Evolutionary conservation across 2,329 filamentous ascomycete genomes (phyloP).

Genomic region (Aureobasidium sp.): DNA sequence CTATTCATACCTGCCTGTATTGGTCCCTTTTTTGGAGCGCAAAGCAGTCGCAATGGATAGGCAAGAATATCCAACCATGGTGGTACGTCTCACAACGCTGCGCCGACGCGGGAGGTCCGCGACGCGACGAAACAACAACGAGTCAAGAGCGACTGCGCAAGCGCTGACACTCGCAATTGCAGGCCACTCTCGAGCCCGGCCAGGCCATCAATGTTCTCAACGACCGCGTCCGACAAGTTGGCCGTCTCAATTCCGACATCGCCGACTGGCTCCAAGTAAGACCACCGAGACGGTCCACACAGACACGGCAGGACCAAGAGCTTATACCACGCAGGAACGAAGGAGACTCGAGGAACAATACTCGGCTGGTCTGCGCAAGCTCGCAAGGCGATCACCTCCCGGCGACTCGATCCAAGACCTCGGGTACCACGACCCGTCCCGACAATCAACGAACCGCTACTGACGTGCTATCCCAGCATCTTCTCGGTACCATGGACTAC

Average conservation of each 20-base stretch:
- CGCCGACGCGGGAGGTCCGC: neutral
- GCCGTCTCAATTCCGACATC: conserved; percentile 78
- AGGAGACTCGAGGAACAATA: conserved; percentile 88
- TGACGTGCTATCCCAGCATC: conserved; percentile 48
- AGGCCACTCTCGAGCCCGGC: conserved; percentile 73
- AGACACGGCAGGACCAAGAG: neutral
- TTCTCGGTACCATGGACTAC: conserved; percentile 88
- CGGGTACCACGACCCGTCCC: conserved; percentile 54
- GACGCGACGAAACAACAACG: neutral
- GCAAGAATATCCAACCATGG: conserved; percentile 86
- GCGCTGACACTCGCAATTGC: neutral
- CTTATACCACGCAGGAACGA: conserved; percentile 60
- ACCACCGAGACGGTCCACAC: conserved; percentile 9
- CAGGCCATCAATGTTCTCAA: conserved; percentile 76
- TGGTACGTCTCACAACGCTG: conserved; percentile 55
- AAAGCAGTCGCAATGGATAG: conserved; percentile 49
- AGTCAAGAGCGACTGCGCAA: neutral
- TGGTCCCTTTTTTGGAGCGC: neutral
- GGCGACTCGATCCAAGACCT: conserved; percentile 66
- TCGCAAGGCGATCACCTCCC: conserved; percentile 64
- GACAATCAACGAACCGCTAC: conserved; percentile 3
- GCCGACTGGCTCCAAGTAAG: conserved; percentile 94
- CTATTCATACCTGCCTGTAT: neutral
- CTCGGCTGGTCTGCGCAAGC: conserved; percentile 69
- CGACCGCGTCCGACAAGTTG: conserved; percentile 81